phyloP scores from a whole-genome alignment of 2,329 filamentous ascomycete species.

The Remersonia thermophila region DNA sequence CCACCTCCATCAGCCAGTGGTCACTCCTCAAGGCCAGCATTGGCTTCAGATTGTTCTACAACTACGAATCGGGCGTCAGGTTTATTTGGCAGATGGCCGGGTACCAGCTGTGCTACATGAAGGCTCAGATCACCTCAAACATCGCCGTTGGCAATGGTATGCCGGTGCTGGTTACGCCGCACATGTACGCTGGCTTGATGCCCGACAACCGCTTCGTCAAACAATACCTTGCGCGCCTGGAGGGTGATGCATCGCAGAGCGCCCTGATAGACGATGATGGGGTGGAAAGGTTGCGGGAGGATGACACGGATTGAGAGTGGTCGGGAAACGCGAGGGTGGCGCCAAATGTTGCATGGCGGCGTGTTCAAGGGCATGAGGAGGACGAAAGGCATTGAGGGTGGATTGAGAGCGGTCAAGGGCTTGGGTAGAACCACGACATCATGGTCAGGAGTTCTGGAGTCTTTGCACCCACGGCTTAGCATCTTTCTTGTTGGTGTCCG shows the following conservation, averaged over 20 bases:
- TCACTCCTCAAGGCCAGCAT: constrained; percentile 38
- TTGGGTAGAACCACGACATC: no score
- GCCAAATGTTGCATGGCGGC: no score
- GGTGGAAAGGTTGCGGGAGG: no score
- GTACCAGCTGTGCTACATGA: constrained; percentile 35
- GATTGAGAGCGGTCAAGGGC: no score
- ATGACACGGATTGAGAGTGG: no score
- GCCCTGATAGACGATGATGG: no score
- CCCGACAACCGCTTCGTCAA: constrained; percentile 17
- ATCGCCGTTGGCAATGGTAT: constrained; percentile 10
- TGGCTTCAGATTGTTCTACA: constrained; percentile 30
- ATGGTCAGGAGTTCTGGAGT: no score
- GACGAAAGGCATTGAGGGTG: no score
- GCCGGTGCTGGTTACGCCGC: constrained; percentile 12
- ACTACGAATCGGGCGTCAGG: background rate
- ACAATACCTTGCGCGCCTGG: constrained; percentile 15
- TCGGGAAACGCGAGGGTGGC: no score
- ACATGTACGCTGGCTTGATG: constrained; percentile 17
- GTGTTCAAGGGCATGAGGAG: no score
- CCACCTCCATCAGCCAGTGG: constrained; percentile 28
- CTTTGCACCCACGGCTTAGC: no score
- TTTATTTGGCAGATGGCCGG: constrained; percentile 39
- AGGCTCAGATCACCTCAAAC: constrained; percentile 22
- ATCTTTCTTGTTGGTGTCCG: no score
- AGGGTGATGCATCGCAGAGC: constrained; percentile 11